Base-by-base conservation (phyloP, 768 basidiomycete species). In the Hygrophorus russula region DNA sequence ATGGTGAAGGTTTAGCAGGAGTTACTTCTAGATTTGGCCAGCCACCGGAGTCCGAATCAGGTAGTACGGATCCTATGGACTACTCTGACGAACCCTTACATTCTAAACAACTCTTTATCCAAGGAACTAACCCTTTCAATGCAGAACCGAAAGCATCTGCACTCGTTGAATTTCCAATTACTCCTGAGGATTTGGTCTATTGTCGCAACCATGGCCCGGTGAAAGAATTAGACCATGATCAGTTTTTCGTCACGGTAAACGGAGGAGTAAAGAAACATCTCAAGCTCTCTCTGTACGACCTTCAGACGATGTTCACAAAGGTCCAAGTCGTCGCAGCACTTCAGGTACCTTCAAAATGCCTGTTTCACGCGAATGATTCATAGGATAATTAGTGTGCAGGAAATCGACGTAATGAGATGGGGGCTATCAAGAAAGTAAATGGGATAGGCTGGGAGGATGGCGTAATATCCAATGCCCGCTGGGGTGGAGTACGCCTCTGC, bases 191-290 rank as follows among this genome's bases (percentile, higher is more conserved):
- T 36, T 64, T 80, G n/a, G 65, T 78, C 8, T 88, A 82, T 52
- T 76, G 74, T 46, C 74, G 84, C 28, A 86, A 86, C 52, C 83
- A 86, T 51, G 76, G 82, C 36, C 69, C 69, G 45, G 76, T 76
- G 28, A 61, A 69, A 9, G 66, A 70, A 36, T 71, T 76, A 40
- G 66, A 70, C 46, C 65, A 66, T 18, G 62, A 64, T n/a, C 53
- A 59, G 2, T 77, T 72, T 56, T 51, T 49, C 3, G 40, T 78
- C 20, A 53, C 59, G 14, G 49, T 76, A 41, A 65, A 61, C 28
- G 67, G 63, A 36, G 52, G 55, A 10, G 54, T 57, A 41, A 55
- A 61, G 31, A 51, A 51, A 20, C 62, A 67, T 9, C 36, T 62
- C 15, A 51, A 51, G 2, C 46, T 70, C 14, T 67, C 67, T 1